Evolutionary conservation across 2,329 filamentous ascomycete species (phyloP).

Genomic region (Penicillium nordicum): DNA sequence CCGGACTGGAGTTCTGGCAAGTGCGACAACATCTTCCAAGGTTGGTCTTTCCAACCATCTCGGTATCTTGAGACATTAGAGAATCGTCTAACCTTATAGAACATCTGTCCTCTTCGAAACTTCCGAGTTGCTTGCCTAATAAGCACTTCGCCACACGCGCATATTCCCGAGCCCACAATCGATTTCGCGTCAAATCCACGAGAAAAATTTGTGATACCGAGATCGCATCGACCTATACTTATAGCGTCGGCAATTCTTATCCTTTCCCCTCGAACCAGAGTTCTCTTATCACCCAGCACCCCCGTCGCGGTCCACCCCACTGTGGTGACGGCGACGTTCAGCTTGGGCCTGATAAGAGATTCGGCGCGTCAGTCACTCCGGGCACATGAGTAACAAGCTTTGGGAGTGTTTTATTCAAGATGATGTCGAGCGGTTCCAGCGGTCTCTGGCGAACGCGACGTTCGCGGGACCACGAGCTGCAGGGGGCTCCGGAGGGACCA

Average conservation of each 20-base stretch:
- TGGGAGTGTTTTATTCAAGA: slow-evolving; percentile 97
- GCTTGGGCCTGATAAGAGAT: slow-evolving; percentile 54
- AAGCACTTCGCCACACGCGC: slow-evolving; percentile 19
- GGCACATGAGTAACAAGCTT: slow-evolving; percentile 90
- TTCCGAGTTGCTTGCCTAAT: neutral
- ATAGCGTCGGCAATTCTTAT: slow-evolving; percentile 9
- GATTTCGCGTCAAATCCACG: slow-evolving; percentile 8
- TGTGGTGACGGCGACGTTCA: slow-evolving; percentile 89
- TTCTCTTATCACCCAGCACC: slow-evolving; percentile 36
- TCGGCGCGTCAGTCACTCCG: slow-evolving; percentile 34
- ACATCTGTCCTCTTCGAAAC: neutral
- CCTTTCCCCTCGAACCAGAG: slow-evolving; percentile 18
- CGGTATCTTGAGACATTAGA: neutral
- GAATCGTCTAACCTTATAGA: neutral
- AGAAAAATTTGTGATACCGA: slow-evolving; percentile 1
- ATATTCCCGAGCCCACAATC: slow-evolving; percentile 18
- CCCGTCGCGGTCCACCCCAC: slow-evolving; percentile 80
- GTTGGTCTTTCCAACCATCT: neutral
- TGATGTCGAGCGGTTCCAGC: slow-evolving; percentile 93
- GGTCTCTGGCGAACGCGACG: slow-evolving; percentile 71
- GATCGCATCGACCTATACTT: slow-evolving; percentile 16
- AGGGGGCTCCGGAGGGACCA: slow-evolving; percentile 22
- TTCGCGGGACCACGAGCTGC: slow-evolving; percentile 31
- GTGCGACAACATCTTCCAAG: neutral
- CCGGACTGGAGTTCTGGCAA: neutral